Evolutionary conservation across 306 rosid genomes (phyloP), one percentile per base, ranked within the genome.

Genomic region (Pterocarpus santalinus): DNA sequence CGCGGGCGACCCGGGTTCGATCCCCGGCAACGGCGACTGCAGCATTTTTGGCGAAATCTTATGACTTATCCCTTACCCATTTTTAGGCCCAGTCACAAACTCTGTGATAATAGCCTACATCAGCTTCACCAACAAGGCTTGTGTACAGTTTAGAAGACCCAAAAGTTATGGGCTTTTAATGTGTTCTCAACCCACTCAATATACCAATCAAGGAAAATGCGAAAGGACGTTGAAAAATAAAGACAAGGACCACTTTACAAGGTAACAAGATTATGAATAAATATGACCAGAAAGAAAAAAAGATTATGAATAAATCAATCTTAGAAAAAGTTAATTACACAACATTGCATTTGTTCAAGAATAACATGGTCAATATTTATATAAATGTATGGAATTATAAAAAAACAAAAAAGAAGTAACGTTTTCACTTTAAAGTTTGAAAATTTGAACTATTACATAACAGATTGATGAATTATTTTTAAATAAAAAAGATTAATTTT

Each of bases 1-100:
- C 61, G 30, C 30, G 61, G 61, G 61, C n/a, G 61, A 55, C 61
- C 61, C 61, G 30, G 61, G 61, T 55, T 55, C 61, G 61, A 55
- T 55, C 61, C 61, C 61, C 61, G 61, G 61, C 61, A 55, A 55
- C 61, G 61, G 61, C 61, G 61, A 1, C 0, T 55, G 17, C 1
- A 7, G 0, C 9, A 7, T 1, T 47, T 47, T 47, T 47, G 2
- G 53, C 10, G 0, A 47, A 11, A 11, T 4, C 53, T 47, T 47
- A 0, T 22, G 28, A 22, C 28, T 22, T 22, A 22, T 3, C 53
- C 53, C 11, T 43, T 43, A 6, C 10, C 47, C 7, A 2, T 47
- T 47, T 9, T 47, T 15, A 22, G 15, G 53, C 53, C 53, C 15
- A 47, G 5, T 43, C 12, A 7, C 12, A 2, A 43, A 8, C 10